Evolutionary conservation across 495 filamentous ascomycete genomes (phyloP).

Genomic region (Penicillium alfredii): DNA sequence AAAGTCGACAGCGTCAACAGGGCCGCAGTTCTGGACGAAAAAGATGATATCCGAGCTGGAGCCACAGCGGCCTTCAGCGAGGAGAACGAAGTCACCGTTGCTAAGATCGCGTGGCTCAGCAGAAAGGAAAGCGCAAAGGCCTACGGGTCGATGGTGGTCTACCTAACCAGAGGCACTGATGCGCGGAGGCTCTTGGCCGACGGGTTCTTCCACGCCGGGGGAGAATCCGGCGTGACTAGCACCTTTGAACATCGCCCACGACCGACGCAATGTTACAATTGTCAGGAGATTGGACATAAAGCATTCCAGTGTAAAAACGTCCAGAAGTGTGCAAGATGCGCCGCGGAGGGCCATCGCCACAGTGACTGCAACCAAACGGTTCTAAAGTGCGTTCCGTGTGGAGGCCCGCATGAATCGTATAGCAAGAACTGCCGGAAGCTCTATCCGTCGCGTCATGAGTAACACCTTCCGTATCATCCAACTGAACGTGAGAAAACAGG

Average conservation of each 20-base stretch:
- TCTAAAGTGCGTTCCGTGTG: constrained; percentile 21
- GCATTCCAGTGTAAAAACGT: constrained; percentile 21
- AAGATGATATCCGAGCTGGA: constrained; percentile 7
- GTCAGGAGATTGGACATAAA: constrained; percentile 25
- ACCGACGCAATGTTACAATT: constrained; percentile 25
- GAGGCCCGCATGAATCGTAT: constrained; percentile 24
- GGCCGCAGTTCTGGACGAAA: constrained; percentile 22
- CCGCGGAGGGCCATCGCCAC: constrained; percentile 20
- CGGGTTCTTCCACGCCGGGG: constrained; percentile 21
- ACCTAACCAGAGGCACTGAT: constrained; percentile 24
- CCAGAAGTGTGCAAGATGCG: constrained; percentile 24
- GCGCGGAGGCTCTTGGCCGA: constrained; percentile 22
- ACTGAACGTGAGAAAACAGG: constrained; percentile 28
- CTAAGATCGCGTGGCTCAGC: constrained; percentile 29
- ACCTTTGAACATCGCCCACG: constrained; percentile 20
- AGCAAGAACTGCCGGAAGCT: constrained; percentile 27
- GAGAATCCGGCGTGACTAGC: constrained; percentile 25
- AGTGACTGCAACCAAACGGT: constrained; percentile 15
- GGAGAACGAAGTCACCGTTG: constrained; percentile 18
- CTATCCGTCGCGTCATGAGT: constrained; percentile 21
- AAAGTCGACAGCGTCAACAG: constrained; percentile 31
- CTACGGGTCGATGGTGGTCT: constrained; percentile 31
- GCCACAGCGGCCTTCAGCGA: constrained; percentile 14
- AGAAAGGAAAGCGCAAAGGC: constrained; percentile 23
- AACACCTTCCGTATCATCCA: constrained; percentile 24